phyloP scores from a whole-genome alignment of 2,329 filamentous ascomycete genomes.

The Apiospora pterosperma region DNA sequence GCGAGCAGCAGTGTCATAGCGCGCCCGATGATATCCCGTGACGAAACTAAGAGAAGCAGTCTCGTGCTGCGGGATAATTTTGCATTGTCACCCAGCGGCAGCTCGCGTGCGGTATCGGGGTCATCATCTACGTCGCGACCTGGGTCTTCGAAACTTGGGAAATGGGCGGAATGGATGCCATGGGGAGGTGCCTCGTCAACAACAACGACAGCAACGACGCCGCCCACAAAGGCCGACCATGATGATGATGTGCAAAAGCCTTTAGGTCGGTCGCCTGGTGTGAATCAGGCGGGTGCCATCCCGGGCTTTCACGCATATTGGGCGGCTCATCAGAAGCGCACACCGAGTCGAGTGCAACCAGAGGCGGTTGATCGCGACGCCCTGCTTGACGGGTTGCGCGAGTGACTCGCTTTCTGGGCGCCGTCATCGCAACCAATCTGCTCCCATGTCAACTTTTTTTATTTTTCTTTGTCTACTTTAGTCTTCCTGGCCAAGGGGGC shows the following conservation, averaged over 20 bases:
- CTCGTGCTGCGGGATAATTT: conserved; percentile 54
- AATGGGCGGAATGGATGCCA: conserved; percentile 42
- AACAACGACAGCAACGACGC: conserved; percentile 13
- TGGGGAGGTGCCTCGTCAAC: conserved; percentile 22
- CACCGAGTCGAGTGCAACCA: conserved; percentile 55
- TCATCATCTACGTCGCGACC: conserved; percentile 18
- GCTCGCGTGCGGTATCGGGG: conserved; percentile 31
- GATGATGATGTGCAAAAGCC: conserved; percentile 26
- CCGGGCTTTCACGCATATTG: conserved; percentile 65
- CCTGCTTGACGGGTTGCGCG: conserved; percentile 56
- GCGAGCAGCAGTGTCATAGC: conserved; percentile 57
- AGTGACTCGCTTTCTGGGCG: conserved; percentile 12
- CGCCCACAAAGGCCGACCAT: conserved; percentile 29
- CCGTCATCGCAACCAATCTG: background rate
- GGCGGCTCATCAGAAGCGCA: conserved; percentile 46
- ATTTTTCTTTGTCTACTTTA: background rate
- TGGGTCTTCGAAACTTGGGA: conserved; percentile 32
- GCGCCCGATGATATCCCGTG: conserved; percentile 52
- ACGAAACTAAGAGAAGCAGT: conserved; percentile 46
- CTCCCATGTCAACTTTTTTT: background rate
- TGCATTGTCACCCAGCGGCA: conserved; percentile 18
- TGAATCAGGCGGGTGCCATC: conserved; percentile 75
- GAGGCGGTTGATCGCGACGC: conserved; percentile 57
- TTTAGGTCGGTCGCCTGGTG: conserved; percentile 60
- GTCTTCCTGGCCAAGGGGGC: background rate